A percentile compares a stretch with the other conserved stretches of the same genome.
Evolutionary conservation across 2,329 filamentous ascomycete species (phyloP).

Genomic region (Bertia moriformis): DNA sequence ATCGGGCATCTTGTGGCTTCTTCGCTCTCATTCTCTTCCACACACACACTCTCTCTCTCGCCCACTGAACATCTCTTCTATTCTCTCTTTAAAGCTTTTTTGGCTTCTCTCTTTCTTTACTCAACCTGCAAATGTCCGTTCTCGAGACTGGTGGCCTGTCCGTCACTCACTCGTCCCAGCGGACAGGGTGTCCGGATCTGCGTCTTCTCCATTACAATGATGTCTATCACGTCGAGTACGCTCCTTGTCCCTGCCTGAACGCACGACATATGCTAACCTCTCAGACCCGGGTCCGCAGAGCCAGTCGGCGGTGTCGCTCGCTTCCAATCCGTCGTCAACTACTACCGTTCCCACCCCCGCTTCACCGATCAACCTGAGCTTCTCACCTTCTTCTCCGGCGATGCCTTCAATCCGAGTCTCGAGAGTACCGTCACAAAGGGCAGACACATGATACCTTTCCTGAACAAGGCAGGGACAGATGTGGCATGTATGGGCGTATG

Average conservation of each 20-base stretch:
- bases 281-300: slow-evolving; percentile 46
- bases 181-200: slow-evolving; percentile 43
- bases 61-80: too few relatives aligned
- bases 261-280: slow-evolving; percentile 3
- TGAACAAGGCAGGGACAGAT: slow-evolving; percentile 66
- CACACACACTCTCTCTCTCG: too few relatives aligned
- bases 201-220: slow-evolving; percentile 87
- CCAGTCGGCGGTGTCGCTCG: slow-evolving; percentile 69
- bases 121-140: too few relatives aligned
- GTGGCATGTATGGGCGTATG: slow-evolving; percentile 70
- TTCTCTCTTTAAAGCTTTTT: too few relatives aligned
- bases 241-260: slow-evolving; percentile 6
- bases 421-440: slow-evolving; percentile 85
- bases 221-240: slow-evolving; percentile 70
- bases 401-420: slow-evolving; percentile 81
- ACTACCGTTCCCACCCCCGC: slow-evolving; percentile 51
- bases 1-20: too few relatives aligned
- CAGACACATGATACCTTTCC: slow-evolving; percentile 73
- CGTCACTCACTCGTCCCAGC: slow-evolving; percentile 19
- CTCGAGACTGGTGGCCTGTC: slow-evolving; percentile 7
- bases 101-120: too few relatives aligned
- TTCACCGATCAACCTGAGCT: slow-evolving; percentile 51
- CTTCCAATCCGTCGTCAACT: slow-evolving; percentile 64
- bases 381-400: slow-evolving; percentile 75
- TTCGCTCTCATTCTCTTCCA: too few relatives aligned